A percentile compares a stretch with the other conserved stretches of the same genome.
phyloP scores from a whole-genome alignment of 495 filamentous ascomycete species.

The Talaromyces trachyspermus region DNA sequence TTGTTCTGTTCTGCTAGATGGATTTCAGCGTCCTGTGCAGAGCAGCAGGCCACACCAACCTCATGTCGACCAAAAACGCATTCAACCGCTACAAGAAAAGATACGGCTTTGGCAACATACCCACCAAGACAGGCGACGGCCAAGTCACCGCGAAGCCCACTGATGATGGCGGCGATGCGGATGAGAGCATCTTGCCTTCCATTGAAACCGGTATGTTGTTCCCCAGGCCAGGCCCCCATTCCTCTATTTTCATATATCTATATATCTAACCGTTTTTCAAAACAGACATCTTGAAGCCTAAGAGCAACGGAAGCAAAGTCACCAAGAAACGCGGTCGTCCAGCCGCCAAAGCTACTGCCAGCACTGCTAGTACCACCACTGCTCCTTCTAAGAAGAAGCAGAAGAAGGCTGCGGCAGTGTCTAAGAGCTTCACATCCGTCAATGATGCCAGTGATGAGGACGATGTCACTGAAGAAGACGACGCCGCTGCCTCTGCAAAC shows the following conservation, averaged over 20 bases:
- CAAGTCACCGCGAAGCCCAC: too few species aligned
- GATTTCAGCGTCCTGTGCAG: not conserved
- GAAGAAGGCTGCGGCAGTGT: not conserved
- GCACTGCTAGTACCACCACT: too few species aligned
- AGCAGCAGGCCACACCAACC: conserved; percentile 4
- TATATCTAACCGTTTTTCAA: too few species aligned
- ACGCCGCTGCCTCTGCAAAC: too few species aligned
- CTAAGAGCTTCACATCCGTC: too few species aligned
- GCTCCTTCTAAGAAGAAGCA: not conserved
- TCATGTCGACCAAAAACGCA: not conserved
- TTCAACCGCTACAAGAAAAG: conserved; percentile 1
- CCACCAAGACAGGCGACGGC: not conserved
- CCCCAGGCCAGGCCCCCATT: too few species aligned
- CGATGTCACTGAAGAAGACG: not conserved
- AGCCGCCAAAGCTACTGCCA: not conserved
- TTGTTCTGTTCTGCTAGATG: too few species aligned
- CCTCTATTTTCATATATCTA: too few species aligned
- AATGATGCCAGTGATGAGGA: not conserved
- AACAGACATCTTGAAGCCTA: not conserved
- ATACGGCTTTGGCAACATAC: not conserved
- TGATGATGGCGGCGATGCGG: not conserved
- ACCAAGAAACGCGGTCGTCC: conserved; percentile 1
- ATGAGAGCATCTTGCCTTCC: too few species aligned
- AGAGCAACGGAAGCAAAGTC: not conserved
- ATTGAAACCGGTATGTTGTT: too few species aligned